phyloP scores from a whole-genome alignment of 306 rosid genomes.

The Myrica gale region DNA sequence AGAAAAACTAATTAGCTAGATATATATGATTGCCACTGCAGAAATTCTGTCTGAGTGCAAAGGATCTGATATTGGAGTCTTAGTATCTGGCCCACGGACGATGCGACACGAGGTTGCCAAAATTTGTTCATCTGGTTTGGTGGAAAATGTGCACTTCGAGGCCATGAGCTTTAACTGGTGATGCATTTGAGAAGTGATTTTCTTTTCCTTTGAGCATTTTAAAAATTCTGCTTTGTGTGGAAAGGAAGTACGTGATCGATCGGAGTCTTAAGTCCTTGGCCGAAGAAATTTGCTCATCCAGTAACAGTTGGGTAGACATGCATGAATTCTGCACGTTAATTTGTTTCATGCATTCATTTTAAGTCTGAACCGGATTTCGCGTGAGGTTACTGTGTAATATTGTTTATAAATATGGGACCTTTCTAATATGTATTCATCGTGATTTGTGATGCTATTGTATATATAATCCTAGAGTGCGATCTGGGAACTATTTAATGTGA shows the following conservation, averaged over 20 bases:
- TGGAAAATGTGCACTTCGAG: slow-evolving; percentile 44
- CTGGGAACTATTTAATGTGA: too few relatives aligned
- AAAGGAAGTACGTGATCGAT: not conserved
- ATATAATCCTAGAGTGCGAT: too few relatives aligned
- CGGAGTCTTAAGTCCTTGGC: not conserved
- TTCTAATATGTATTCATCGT: too few relatives aligned
- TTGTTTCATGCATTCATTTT: too few relatives aligned
- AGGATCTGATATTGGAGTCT: slow-evolving; percentile 48
- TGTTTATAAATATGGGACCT: too few relatives aligned
- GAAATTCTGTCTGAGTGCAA: slow-evolving; percentile 38
- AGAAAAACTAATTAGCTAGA: too few relatives aligned
- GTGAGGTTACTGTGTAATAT: too few relatives aligned
- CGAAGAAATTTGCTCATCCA: not conserved
- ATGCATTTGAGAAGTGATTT: not conserved
- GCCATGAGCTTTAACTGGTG: slow-evolving; percentile 51
- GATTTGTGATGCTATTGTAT: too few relatives aligned
- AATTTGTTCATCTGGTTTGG: slow-evolving; percentile 46
- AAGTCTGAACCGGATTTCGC: too few relatives aligned
- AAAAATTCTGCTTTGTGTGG: not conserved
- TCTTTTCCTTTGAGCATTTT: not conserved
- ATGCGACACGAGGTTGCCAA: slow-evolving; percentile 52
- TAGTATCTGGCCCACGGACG: slow-evolving; percentile 49
- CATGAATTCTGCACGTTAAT: too few relatives aligned
- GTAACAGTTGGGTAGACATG: not conserved
- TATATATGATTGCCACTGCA: slow-evolving; percentile 12